Conservation (phyloP, 345 rosid genomes). For the Gynandropsis gynandra region DNA sequence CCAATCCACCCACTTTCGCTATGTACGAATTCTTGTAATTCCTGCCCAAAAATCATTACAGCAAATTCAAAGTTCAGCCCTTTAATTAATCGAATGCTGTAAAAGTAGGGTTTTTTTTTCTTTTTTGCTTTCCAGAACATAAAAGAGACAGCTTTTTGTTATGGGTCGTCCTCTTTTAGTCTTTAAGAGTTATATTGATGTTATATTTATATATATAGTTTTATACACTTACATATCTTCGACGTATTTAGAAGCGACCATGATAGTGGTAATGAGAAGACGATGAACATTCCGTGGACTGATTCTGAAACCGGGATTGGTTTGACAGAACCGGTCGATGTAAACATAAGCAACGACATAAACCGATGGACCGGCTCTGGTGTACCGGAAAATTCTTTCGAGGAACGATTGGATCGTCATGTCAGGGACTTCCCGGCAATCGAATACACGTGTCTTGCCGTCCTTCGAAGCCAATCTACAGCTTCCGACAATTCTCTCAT, state of each 20-base stretch:
- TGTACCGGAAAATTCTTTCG: constrained; percentile 81
- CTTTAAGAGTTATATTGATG: too few species aligned
- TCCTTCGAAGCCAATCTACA: constrained; percentile 26
- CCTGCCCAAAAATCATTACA: constrained; percentile 37
- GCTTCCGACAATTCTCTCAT: constrained; percentile 41
- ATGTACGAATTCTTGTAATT: constrained; percentile 75
- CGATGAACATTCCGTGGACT: constrained; percentile 61
- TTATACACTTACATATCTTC: constrained; percentile 68
- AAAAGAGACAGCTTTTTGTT: too few species aligned
- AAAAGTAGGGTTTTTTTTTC: too few species aligned
- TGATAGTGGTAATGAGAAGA: constrained; percentile 69
- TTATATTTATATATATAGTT: neutral
- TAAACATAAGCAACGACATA: constrained; percentile 84
- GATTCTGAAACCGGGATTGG: constrained; percentile 63
- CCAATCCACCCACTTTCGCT: constrained; percentile 81
- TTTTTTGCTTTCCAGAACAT: too few species aligned
- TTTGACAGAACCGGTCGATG: constrained; percentile 77
- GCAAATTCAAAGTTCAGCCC: neutral
- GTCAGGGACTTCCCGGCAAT: constrained; percentile 65
- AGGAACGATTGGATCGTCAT: constrained; percentile 66
- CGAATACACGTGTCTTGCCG: constrained; percentile 40
- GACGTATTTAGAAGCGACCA: constrained; percentile 84
- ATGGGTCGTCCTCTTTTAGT: too few species aligned
- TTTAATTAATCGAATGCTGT: neutral
- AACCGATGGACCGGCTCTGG: constrained; percentile 72